These are phyloP conservation scores for Cyberlindnera subsufficiens DNA, from an alignment of 805 yeast genomes.

Conservation along the genomic window DNA sequence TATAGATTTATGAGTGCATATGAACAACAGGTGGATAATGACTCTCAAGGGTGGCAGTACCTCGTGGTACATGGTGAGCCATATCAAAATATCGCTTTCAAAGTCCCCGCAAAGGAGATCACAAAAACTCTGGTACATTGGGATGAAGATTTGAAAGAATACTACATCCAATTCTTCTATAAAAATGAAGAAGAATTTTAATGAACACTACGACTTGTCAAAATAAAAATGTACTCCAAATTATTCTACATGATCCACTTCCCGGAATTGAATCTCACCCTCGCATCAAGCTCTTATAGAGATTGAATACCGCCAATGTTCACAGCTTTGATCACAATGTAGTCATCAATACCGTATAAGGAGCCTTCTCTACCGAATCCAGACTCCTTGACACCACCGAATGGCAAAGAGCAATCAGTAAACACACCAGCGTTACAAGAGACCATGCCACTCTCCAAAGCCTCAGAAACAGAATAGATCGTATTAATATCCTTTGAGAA, in stretches of 20 bases:
- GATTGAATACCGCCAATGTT: conserved; percentile 15
- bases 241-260: too few species aligned
- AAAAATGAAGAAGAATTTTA: conserved; percentile 10
- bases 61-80: conserved; percentile 85
- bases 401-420: conserved; percentile 52
- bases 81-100: conserved; percentile 73
- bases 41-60: conserved; percentile 49
- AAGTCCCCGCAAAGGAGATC: conserved; percentile 58
- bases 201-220: too few species aligned
- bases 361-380: conserved; percentile 73
- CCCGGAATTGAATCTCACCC: too few species aligned
- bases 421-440: conserved; percentile 54
- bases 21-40: conserved; percentile 52
- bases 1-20: conserved; percentile 73
- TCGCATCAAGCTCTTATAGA: too few species aligned
- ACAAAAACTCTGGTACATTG: conserved; percentile 56
- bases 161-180: conserved; percentile 67
- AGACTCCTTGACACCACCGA: conserved; percentile 60
- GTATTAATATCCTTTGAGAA: conserved; percentile 48
- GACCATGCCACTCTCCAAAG: conserved; percentile 61
- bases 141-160: conserved; percentile 65
- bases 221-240: too few species aligned
- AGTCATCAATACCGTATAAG: conserved; percentile 56
- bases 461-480: conserved; percentile 46
- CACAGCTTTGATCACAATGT: conserved; percentile 45